Conservation (phyloP, 2,329 filamentous ascomycete genomes). For the Colletotrichum musae region DNA sequence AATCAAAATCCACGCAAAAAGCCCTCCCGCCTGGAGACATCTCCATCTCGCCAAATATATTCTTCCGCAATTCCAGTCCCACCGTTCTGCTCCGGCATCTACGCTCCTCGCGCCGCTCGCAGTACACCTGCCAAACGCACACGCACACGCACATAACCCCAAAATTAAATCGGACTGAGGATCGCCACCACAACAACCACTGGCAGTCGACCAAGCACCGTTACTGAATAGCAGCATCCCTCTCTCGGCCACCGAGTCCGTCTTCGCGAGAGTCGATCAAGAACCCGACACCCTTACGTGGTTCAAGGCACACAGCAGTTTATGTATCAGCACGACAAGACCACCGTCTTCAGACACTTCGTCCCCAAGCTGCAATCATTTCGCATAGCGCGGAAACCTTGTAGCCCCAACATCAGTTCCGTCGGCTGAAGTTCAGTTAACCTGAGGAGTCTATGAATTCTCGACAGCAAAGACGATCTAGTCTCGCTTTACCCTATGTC, state of each 20-base stretch:
- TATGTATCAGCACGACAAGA: constrained; percentile 98
- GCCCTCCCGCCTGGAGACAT: constrained; percentile 7
- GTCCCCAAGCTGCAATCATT: constrained; percentile 97
- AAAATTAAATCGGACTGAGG: constrained; percentile 15
- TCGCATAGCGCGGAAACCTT: constrained; percentile 95
- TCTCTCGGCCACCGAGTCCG: constrained; percentile 33
- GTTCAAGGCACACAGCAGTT: constrained; percentile 66
- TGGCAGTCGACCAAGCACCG: constrained; percentile 10
- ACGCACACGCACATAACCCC: background rate
- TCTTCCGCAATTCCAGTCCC: constrained; percentile 15
- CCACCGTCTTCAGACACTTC: constrained; percentile 94
- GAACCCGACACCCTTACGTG: constrained; percentile 38
- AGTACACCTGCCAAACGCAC: constrained; percentile 16
- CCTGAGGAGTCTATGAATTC: constrained; percentile 71
- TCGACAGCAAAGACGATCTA: constrained; percentile 63
- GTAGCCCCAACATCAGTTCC: constrained; percentile 89
- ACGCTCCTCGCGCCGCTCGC: constrained; percentile 19
- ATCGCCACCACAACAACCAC: constrained; percentile 17
- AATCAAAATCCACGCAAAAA: constrained; percentile 21
- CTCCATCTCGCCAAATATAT: constrained; percentile 15
- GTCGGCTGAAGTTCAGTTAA: constrained; percentile 82
- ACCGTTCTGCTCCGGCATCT: constrained; percentile 17
- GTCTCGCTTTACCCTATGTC: constrained; percentile 69
- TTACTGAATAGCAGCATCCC: constrained; percentile 17
- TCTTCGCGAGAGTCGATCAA: constrained; percentile 36